Evolutionary conservation across 352 stramenopile genomes (phyloP), one percentile per base, ranked within the genome.

Genomic region (Globisporangium abappressorium): DNA sequence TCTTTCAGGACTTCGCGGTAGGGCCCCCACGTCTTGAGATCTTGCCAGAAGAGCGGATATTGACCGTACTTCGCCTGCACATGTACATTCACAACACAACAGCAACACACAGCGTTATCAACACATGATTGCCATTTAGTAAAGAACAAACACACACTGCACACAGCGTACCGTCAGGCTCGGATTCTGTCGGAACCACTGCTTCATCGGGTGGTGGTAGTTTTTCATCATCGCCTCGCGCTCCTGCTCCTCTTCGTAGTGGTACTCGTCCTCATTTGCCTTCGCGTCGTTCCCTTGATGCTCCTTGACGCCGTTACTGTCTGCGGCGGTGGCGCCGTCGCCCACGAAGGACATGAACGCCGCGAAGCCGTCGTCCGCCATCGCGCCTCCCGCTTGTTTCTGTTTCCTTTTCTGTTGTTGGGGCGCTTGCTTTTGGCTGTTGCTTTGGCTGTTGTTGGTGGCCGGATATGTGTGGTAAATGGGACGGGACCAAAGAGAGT

Each of bases 1-100:
- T 85, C 74, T 70, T 97, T 95, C 11, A 97, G 78, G 43, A 97
- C 87, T 61, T 97, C 89, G 33, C 94, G 96, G 76, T 97, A 98
- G 64, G 91, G 92, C 46, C 75, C 70, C 96, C 96, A 98, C 54
- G 84, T 93, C 70, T 98, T 89, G 28, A 98, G 81, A 74, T 98
- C 95, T 76, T 98, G 94, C 95, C 95, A 98, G 69, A 99, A 97
- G 20, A 92, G 70, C 43, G 95, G 96, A 79, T 97, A 98, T 18
- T 74, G 73, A n/a, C 95, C 96, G 70, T 98, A 92, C 54, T 89
- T 93, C 5, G 80, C 68, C 66, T 91, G 51, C 61, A n/a, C 11
- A 47, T 12, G 36, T 2, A 26, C 14, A 33, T 4, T 18, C n/a
- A 68, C n/a, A 62, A 2, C 15, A 70, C 56, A 33, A 70, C 56